phyloP scores from a whole-genome alignment of 148 eudicot genomes.

The Beta vulgaris region DNA sequence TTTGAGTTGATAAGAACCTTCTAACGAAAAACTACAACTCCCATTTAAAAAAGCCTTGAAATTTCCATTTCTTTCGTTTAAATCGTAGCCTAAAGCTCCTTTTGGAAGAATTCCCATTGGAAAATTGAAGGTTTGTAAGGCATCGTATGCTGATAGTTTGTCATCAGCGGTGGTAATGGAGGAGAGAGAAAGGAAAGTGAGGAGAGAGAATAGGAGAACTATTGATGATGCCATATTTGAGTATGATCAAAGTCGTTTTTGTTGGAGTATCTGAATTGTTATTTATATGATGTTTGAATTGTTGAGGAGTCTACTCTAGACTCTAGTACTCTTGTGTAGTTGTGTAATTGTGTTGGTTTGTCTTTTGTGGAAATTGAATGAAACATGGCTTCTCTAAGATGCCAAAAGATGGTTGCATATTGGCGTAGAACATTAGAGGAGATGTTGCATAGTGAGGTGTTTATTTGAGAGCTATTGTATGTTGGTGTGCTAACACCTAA shows the following conservation, averaged over 20 bases:
- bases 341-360: background rate
- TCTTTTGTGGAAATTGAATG: background rate
- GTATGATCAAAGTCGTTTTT: background rate
- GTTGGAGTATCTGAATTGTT: too few relatives aligned
- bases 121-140: constrained; percentile 48
- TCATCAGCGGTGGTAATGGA: constrained; percentile 9
- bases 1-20: constrained; percentile 57
- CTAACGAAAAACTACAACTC: constrained; percentile 52
- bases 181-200: constrained; percentile 1
- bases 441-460: too few relatives aligned
- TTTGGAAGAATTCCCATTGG: constrained; percentile 59
- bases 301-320: too few relatives aligned
- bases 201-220: constrained; percentile 14
- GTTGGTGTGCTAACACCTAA: too few relatives aligned
- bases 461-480: too few relatives aligned
- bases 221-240: background rate
- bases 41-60: constrained; percentile 47
- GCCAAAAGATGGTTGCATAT: background rate
- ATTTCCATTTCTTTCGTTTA: constrained; percentile 42
- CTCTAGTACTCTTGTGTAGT: too few relatives aligned
- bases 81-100: constrained; percentile 50
- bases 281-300: too few relatives aligned
- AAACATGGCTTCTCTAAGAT: background rate
- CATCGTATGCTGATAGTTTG: constrained; percentile 43
- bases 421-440: constrained; percentile 1